Conservation (phyloP, 495 filamentous ascomycete species). For the Hyphodiscus hymeniophilus region DNA sequence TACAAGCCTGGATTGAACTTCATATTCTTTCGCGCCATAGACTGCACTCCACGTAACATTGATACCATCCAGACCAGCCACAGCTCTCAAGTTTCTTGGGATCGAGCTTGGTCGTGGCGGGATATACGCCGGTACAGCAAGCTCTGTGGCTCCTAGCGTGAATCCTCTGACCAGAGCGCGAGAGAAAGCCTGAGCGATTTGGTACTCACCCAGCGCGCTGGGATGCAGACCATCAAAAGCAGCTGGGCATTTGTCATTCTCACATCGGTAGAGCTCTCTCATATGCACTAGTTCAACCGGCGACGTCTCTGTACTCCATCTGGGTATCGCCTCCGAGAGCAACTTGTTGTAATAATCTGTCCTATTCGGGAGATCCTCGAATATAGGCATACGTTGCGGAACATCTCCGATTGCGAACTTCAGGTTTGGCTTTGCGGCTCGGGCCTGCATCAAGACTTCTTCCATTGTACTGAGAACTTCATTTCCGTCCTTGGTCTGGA, state of each 20-base stretch:
- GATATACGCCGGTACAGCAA: not conserved
- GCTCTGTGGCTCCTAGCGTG: not conserved
- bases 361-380: constrained; percentile 17
- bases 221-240: constrained; percentile 33
- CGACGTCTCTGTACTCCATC: constrained; percentile 4
- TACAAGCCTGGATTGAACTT: not conserved
- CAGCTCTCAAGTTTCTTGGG: not conserved
- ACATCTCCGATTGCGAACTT: constrained; percentile 27
- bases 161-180: not conserved
- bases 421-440: constrained; percentile 13
- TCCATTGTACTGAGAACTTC: no score
- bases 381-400: constrained; percentile 19
- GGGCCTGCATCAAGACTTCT: constrained; percentile 21
- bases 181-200: constrained; percentile 5
- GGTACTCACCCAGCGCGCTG: constrained; percentile 17
- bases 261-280: not conserved
- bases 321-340: constrained; percentile 9
- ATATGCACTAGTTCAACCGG: not conserved
- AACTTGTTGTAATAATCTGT: constrained; percentile 25
- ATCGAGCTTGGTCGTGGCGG: not conserved
- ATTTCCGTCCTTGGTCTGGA: no score
- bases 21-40: not conserved
- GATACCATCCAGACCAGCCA: not conserved
- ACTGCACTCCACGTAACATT: constrained; percentile 1
- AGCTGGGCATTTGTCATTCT: constrained; percentile 11